A percentile compares a stretch with the other conserved stretches of the same genome.
Conservation (phyloP, 208 protist species). For the Acanthamoeba triangularis region DNA sequence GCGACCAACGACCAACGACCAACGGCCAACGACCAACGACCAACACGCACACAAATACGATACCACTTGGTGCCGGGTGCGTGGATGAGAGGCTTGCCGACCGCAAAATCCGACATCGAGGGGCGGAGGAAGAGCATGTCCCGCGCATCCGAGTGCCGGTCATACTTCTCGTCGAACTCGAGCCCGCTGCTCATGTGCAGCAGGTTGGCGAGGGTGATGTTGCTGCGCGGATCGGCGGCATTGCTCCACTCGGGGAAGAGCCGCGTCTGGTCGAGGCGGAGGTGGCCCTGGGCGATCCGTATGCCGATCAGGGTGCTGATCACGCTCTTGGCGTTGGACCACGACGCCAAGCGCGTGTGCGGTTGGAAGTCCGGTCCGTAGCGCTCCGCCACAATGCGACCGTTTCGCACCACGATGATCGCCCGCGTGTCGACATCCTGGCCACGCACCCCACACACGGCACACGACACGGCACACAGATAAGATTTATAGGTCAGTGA, state of each 20-base stretch:
- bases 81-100: not conserved
- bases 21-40: no score
- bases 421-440: not conserved
- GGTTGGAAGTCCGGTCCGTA: not conserved
- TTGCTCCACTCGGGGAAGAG: constrained; percentile 37
- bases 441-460: not conserved
- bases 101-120: not conserved
- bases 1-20: no score
- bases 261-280: not conserved
- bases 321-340: constrained; percentile 18
- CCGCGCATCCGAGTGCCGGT: not conserved
- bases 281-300: not conserved
- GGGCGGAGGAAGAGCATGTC: constrained; percentile 28
- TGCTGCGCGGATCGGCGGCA: not conserved
- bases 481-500: no score
- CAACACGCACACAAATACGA: not conserved
- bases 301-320: constrained; percentile 20
- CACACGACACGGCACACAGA: no score
- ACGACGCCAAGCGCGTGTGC: not conserved
- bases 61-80: not conserved
- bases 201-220: not conserved
- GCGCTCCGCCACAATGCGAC: not conserved
- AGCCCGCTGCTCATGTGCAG: constrained; percentile 24
- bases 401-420: not conserved
- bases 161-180: not conserved